Evolutionary conservation across 306 rosid species (phyloP), one percentile per base, ranked within the genome.

Genomic region (Quillaja saponaria): DNA sequence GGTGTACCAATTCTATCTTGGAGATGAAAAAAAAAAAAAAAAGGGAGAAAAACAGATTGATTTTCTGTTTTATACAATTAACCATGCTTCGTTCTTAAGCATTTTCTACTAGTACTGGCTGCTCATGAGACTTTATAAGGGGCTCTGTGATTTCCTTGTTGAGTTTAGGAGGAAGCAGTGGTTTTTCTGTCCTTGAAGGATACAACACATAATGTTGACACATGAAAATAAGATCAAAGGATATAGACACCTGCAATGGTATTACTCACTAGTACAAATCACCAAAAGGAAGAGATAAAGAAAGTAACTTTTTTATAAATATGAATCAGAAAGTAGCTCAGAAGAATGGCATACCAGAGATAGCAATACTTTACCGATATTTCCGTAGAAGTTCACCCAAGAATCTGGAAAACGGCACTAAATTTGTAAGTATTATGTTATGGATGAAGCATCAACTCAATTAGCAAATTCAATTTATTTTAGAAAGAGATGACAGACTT

Each of bases 361-460:
- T 37, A 88, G 75, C 71, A 88, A 58, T 31, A 85, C 78, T 77
- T 88, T 88, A 34, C 90, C 96, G 13, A 77, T 76, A 54, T 88
- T 88, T 15, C 94, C 96, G 53, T 65, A 85, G 31, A 88, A 88
- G 76, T 85, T 88, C 55, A 81, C 81, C 96, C 81, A 85, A 46
- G 94, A 85, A 55, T 62, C 96, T 85, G 71, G 10, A 76, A 71
- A 71, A 33, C 50, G 28, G 52, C 16, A 55, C 0, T 38, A 44
- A 53, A 37, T 53, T 34, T 78, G 20, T 34, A 41, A 34, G n/a
- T 7, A 19, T 39, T 19, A 65, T 21, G 58, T 31, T n/a, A 48
- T 10, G 62, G 46, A 46, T 7, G 25, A 48, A 21, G 55, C 42
- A 63, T 6, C 2, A 10, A 72, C 13, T 62, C n/a, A 58, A 3